Evolutionary conservation across 495 filamentous ascomycete genomes (phyloP).

Genomic region (Diplogelasinospora grovesii): DNA sequence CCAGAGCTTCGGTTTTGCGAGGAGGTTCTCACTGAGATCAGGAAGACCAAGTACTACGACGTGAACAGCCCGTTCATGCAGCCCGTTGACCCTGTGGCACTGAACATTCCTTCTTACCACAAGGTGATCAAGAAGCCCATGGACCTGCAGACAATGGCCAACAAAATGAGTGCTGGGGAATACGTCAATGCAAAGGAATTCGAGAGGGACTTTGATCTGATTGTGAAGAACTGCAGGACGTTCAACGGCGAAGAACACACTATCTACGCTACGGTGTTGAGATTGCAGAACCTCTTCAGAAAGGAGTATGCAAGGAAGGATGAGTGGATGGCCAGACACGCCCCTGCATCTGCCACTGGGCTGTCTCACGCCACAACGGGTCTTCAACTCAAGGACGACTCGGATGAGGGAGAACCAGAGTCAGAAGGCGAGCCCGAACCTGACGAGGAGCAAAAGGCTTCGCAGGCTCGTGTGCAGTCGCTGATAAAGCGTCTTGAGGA

Average conservation of each 20-base stretch:
- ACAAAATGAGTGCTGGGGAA: conserved; percentile 71
- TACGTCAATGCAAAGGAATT: conserved; percentile 83
- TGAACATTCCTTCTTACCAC: conserved; percentile 91
- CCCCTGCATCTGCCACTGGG: conserved; percentile 47
- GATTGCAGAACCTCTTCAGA: conserved; percentile 66
- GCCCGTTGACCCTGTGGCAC: conserved; percentile 87
- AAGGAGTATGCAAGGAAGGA: conserved; percentile 65
- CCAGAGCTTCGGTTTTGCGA: conserved; percentile 88
- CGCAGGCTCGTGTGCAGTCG: conserved; percentile 12
- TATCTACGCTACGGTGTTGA: conserved; percentile 61
- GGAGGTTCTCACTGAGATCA: conserved; percentile 68
- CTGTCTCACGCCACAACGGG: conserved; percentile 12
- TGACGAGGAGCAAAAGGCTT: conserved; percentile 18
- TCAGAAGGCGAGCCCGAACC: conserved; percentile 29
- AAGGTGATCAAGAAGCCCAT: conserved; percentile 93
- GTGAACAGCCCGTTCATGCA: conserved; percentile 65
- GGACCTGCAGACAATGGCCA: conserved; percentile 73
- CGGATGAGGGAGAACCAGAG: conserved; percentile 44
- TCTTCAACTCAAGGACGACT: conserved; percentile 50
- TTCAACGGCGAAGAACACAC: conserved; percentile 82
- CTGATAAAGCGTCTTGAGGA: conserved; percentile 37
- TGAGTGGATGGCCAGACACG: conserved; percentile 68
- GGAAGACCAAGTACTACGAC: conserved; percentile 61
- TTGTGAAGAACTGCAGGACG: conserved; percentile 82
- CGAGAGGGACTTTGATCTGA: conserved; percentile 70